Evolutionary conservation across 2,329 filamentous ascomycete genomes (phyloP).

Genomic region (Simplicillium sp.): DNA sequence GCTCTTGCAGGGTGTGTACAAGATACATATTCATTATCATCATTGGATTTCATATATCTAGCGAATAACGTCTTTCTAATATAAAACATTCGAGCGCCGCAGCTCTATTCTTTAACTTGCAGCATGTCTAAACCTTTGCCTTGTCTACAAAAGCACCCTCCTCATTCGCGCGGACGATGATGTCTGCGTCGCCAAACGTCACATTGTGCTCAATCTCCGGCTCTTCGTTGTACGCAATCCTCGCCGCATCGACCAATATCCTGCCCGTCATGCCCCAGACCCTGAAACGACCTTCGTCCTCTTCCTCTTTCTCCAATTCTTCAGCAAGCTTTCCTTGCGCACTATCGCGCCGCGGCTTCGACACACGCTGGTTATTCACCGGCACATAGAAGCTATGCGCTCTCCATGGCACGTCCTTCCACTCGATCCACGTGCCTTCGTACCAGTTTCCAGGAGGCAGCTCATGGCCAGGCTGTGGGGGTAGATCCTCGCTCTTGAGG

Average conservation of each 20-base stretch:
- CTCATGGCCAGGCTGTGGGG: conserved; percentile 22
- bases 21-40: neutral
- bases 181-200: conserved; percentile 40
- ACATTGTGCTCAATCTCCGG: conserved; percentile 71
- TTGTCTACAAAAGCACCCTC: conserved; percentile 28
- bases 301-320: conserved; percentile 35
- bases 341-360: conserved; percentile 40
- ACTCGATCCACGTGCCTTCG: conserved; percentile 70
- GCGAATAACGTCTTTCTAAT: neutral
- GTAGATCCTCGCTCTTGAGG: conserved; percentile 51
- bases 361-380: conserved; percentile 59
- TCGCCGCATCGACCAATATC: conserved; percentile 79
- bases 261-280: conserved; percentile 95
- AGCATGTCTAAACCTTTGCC: too few species aligned
- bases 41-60: neutral
- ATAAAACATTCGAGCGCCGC: neutral
- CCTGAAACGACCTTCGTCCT: conserved; percentile 53
- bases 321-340: conserved; percentile 33
- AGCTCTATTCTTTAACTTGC: neutral
- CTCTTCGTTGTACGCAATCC: conserved; percentile 71
- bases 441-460: conserved; percentile 65
- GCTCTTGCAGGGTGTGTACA: neutral
- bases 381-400: conserved; percentile 92
- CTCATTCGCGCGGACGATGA: conserved; percentile 36
- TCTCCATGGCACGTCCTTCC: conserved; percentile 69